Percentiles rank a stretch among this genome's conserved stretches.
phyloP scores from a whole-genome alignment of 176 grass and related monocot genomes.

The Phyllostachys edulis region DNA sequence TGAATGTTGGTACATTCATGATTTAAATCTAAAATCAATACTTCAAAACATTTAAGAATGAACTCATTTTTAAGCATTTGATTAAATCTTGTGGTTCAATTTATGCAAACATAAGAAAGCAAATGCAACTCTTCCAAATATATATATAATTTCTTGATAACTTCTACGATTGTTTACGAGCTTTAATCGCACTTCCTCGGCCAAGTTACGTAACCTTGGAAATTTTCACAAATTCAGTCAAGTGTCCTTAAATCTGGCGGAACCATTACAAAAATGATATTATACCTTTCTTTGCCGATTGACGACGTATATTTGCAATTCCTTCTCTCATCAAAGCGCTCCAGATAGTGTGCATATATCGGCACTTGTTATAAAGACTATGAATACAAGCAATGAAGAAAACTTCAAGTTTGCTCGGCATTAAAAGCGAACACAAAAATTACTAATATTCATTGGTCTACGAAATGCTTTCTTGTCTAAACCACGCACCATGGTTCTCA shows the following conservation, averaged over 20 bases:
- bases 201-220: conserved; percentile 58
- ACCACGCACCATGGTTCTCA: conserved; percentile 28
- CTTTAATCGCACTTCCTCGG: conserved; percentile 73
- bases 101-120: background rate
- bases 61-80: background rate
- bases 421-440: background rate
- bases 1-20: background rate
- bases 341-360: conserved; percentile 46
- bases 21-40: background rate
- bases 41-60: background rate
- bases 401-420: background rate
- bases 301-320: conserved; percentile 57
- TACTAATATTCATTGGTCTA: background rate
- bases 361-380: background rate
- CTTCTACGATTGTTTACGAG: conserved; percentile 52
- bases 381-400: background rate
- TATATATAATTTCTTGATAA: background rate
- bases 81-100: background rate
- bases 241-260: background rate
- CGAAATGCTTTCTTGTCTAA: conserved; percentile 10
- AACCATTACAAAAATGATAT: background rate
- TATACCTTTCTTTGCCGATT: conserved; percentile 75
- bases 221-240: conserved; percentile 31
- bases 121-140: conserved; percentile 23
- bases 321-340: conserved; percentile 56